Evolutionary conservation across 2,329 filamentous ascomycete species (phyloP).

Genomic region (Phialophora expanda): DNA sequence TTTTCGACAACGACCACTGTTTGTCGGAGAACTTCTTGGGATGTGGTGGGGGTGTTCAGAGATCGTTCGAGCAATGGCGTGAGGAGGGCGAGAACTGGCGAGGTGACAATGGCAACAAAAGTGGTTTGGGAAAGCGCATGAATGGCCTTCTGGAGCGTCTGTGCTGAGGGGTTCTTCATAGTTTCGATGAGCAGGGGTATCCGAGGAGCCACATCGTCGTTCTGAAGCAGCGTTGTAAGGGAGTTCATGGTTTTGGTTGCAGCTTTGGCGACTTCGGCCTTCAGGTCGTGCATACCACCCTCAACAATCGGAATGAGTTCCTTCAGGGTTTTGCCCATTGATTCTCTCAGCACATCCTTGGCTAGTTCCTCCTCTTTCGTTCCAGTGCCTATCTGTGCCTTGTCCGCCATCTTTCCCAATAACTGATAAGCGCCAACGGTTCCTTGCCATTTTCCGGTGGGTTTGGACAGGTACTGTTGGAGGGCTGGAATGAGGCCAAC

Average conservation of each 20-base stretch:
- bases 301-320: slow-evolving; percentile 89
- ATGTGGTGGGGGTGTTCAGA: slow-evolving; percentile 85
- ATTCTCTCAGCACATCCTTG: slow-evolving; percentile 87
- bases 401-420: slow-evolving; percentile 91
- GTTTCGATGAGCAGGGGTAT: slow-evolving; percentile 91
- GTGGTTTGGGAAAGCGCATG: slow-evolving; percentile 96
- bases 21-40: slow-evolving; percentile 92
- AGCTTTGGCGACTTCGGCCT: slow-evolving; percentile 81
- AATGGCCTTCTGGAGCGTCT: slow-evolving; percentile 92
- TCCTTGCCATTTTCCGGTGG: slow-evolving; percentile 95
- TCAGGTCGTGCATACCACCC: slow-evolving; percentile 94
- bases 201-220: slow-evolving; percentile 92
- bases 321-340: slow-evolving; percentile 87
- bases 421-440: slow-evolving; percentile 84
- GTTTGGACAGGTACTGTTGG: slow-evolving; percentile 75
- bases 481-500: slow-evolving; percentile 80
- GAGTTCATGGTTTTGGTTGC: slow-evolving; percentile 91
- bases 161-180: slow-evolving; percentile 89
- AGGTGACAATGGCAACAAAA: slow-evolving; percentile 96
- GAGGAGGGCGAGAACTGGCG: slow-evolving; percentile 89
- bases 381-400: slow-evolving; percentile 83
- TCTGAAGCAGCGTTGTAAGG: slow-evolving; percentile 85
- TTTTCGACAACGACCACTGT: slow-evolving; percentile 98
- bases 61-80: slow-evolving; percentile 94
- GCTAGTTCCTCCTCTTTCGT: slow-evolving; percentile 82